Evolutionary conservation across 148 eudicot genomes (phyloP), one percentile per base, ranked within the genome.

Genomic region (Camellia granthamiana): DNA sequence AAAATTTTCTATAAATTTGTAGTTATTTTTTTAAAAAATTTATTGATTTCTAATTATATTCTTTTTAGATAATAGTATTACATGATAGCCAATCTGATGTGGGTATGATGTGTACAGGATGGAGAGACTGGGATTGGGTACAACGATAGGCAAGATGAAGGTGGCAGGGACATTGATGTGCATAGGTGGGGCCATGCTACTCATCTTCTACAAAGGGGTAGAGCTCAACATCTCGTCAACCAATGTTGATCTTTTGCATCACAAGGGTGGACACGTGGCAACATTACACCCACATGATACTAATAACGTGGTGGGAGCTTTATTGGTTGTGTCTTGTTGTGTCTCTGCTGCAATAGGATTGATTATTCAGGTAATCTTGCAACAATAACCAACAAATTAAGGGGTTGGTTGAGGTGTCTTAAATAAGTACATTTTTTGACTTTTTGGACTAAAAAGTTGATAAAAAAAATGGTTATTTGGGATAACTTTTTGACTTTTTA

Each of bases 91-190:
- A n/a, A 23, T 23, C 30, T 23, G 30, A 23, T 23, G 30, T 23
- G 30, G 30, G 30, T 23, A 23, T 23, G 30, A 69, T 51, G 7
- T 19, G n/a, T 23, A 23, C 30, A 23, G 30, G 30, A 23, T 23
- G 30, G 30, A 23, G 30, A 23, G 30, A 0, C 30, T 23, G 30
- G 30, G 30, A 23, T 23, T 23, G 30, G 30, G 30, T 23, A 23
- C 30, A 23, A 23, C 30, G 30, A 64, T 64, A 74, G 65, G 77
- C 46, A 56, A 74, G 64, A 64, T 49, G 10, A 74, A 55, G 65
- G 47, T 56, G 55, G 23, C 14, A 13, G 77, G 76, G 7, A 51
- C 61, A 9, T 12, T 23, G 0, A 21, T 51, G 6, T 21, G 60
- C 43, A 4, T 73, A 3, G 43, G 65, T 13, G 65, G 51, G 7